These are phyloP conservation scores for Fraxinus latifolia DNA, from an alignment of 305 asterid genomes.

Conservation along the genomic window DNA sequence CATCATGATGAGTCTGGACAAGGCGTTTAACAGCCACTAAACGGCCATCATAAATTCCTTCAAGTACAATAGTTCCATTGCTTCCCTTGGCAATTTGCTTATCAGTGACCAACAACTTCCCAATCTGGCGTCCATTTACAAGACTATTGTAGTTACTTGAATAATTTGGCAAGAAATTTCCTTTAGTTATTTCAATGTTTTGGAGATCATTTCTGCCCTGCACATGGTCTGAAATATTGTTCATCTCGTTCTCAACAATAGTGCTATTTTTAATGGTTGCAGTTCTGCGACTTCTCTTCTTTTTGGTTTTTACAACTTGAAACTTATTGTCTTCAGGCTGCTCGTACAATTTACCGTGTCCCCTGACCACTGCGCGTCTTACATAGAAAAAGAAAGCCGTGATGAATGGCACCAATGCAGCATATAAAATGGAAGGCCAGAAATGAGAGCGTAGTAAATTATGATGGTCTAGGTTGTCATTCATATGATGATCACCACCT, in stretches of 20 bases:
- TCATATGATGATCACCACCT: slow-evolving; percentile 29
- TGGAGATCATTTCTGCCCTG: slow-evolving; percentile 24
- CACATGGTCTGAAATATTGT: slow-evolving; percentile 16
- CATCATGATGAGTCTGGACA: slow-evolving; percentile 73
- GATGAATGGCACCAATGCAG: slow-evolving; percentile 33
- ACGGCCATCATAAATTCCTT: slow-evolving; percentile 80
- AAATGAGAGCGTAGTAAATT: slow-evolving; percentile 25
- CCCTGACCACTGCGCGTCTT: slow-evolving; percentile 20
- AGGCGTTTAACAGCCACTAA: slow-evolving; percentile 87
- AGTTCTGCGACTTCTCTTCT: slow-evolving; percentile 62
- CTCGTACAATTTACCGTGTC: slow-evolving; percentile 22
- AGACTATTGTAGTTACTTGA: slow-evolving; percentile 20
- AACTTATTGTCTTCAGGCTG: slow-evolving; percentile 37
- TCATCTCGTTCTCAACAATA: slow-evolving; percentile 30
- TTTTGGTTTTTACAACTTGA: slow-evolving; percentile 42
- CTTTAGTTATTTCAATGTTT: slow-evolving; percentile 22
- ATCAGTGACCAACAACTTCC: slow-evolving; percentile 54
- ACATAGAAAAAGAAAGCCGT: slow-evolving; percentile 29
- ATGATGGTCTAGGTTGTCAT: slow-evolving; percentile 25
- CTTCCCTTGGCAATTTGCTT: slow-evolving; percentile 86
- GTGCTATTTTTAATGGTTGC: slow-evolving; percentile 35
- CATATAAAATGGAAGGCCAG: slow-evolving; percentile 40
- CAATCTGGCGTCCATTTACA: slow-evolving; percentile 56
- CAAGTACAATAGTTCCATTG: slow-evolving; percentile 84
- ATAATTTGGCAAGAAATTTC: slow-evolving; percentile 26